Conservation (phyloP, 2,329 filamentous ascomycete species). For the Scedosporium dehoogii region DNA sequence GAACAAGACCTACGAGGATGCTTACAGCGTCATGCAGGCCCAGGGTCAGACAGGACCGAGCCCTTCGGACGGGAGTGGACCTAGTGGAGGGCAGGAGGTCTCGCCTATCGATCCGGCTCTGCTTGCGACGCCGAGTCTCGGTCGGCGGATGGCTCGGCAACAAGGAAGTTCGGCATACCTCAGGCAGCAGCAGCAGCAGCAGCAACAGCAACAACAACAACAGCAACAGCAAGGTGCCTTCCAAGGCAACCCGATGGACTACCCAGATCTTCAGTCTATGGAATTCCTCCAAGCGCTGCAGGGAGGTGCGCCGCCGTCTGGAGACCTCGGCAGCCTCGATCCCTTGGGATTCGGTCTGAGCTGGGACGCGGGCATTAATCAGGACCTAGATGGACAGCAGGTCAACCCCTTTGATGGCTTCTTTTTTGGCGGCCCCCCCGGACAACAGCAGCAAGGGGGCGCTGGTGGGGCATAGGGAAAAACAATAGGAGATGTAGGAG, state of each 20-base stretch:
- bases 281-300: constrained; percentile 41
- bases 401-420: constrained; percentile 64
- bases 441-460: constrained; percentile 13
- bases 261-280: constrained; percentile 40
- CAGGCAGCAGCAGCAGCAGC: constrained; percentile 18
- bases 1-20: constrained; percentile 19
- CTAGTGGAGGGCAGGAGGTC: constrained; percentile 4
- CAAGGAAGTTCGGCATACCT: constrained; percentile 20
- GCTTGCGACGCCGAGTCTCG: constrained; percentile 32
- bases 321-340: constrained; percentile 44
- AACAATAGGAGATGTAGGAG: not conserved
- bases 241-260: constrained; percentile 22
- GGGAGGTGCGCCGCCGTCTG: constrained; percentile 11
- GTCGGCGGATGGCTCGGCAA: constrained; percentile 25
- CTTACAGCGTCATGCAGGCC: constrained; percentile 20
- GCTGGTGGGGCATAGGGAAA: constrained; percentile 12
- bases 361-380: constrained; percentile 55
- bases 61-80: constrained; percentile 9
- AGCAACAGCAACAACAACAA: constrained; percentile 18
- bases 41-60: constrained; percentile 17
- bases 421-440: constrained; percentile 53
- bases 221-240: constrained; percentile 16
- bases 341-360: constrained; percentile 55
- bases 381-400: constrained; percentile 46
- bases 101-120: constrained; percentile 32